These are phyloP conservation scores for Sisymbrium irio DNA, from an alignment of 345 rosid genomes.

Conservation along the genomic window DNA sequence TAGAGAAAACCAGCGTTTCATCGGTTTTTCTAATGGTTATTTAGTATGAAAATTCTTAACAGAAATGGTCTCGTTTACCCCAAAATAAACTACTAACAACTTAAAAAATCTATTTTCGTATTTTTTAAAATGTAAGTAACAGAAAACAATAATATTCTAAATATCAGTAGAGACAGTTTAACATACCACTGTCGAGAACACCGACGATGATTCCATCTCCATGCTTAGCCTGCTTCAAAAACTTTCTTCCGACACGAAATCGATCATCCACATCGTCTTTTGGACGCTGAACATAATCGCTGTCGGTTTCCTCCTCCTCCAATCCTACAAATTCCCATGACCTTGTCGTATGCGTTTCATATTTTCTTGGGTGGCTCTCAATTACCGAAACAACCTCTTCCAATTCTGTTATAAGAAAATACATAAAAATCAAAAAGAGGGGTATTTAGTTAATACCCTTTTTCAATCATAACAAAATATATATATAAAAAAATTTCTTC, in stretches of 20 bases:
- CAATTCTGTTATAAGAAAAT: constrained; percentile 38
- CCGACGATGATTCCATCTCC: constrained; percentile 75
- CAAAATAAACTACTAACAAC: background rate
- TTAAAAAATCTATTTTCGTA: background rate
- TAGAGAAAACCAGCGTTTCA: too few species aligned
- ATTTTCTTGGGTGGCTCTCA: constrained; percentile 45
- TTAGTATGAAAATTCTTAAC: background rate
- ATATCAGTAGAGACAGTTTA: background rate
- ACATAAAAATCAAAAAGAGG: background rate
- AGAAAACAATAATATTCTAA: constrained; percentile 18
- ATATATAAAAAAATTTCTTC: too few species aligned
- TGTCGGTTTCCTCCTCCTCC: constrained; percentile 38
- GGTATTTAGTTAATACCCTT: background rate
- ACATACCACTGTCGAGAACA: constrained; percentile 72
- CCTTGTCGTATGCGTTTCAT: constrained; percentile 72
- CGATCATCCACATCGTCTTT: constrained; percentile 28
- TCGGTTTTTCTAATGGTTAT: background rate
- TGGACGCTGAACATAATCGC: background rate
- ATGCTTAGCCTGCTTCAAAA: constrained; percentile 50
- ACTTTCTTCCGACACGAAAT: constrained; percentile 29
- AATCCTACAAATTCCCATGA: constrained; percentile 89
- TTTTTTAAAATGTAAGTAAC: background rate
- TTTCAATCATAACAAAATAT: background rate
- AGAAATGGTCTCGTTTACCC: background rate
- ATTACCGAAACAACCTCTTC: constrained; percentile 62